Evolutionary conservation across 805 yeast genomes (phyloP), one percentile per base, ranked within the genome.

Genomic region (Metschnikowia colocasiae): DNA sequence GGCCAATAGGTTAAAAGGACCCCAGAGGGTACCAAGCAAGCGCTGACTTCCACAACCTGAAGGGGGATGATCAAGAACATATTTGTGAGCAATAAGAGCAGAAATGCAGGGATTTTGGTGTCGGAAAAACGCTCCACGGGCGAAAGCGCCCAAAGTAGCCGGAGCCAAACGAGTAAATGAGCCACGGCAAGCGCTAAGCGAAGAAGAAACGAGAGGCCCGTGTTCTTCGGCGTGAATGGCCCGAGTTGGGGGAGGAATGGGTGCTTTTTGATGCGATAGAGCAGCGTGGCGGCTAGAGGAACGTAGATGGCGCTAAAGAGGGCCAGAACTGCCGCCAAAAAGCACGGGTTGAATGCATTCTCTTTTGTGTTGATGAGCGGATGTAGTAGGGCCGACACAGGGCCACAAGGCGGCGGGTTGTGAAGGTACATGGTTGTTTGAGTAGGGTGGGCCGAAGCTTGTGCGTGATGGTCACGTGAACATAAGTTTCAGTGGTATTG

Each of bases 1-100:
- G 68, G 32, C 81, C 81, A 77, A 52, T 62, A 76, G 16, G 71
- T 50, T 8, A 75, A 55, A 20, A 73, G 51, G 0, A 75, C 62
- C 2, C 71, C 75, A 25, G 62, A 58, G 12, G 74, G 74, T 2
- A 68, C 59, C 0, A 69, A 55, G 1, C 67, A 62, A 39, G 70
- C 64, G 38, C 72, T 64, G 7, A 69, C 64, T 51, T 80, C 84
- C 15, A 75, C 48, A 7, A 64, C 46, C 35, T 76, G 77, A 10
- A 79, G 56, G 0, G 81, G 81, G 1, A 71, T 38, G 1, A 74
- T 64, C 56, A 40, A 2, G 12, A 59, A 40, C 3, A 35, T 25
- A 3, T 46, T 5, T 2, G 50, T 39, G 3, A 36, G n/a, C 5
- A 20, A 10, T 4, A 56, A 22, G n/a, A 50, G 34, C 19, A 43